Percentiles rank a stretch among this genome's conserved stretches.
Conservation (phyloP, 75 land plant species). For the Adiantum capillusveneris region DNA sequence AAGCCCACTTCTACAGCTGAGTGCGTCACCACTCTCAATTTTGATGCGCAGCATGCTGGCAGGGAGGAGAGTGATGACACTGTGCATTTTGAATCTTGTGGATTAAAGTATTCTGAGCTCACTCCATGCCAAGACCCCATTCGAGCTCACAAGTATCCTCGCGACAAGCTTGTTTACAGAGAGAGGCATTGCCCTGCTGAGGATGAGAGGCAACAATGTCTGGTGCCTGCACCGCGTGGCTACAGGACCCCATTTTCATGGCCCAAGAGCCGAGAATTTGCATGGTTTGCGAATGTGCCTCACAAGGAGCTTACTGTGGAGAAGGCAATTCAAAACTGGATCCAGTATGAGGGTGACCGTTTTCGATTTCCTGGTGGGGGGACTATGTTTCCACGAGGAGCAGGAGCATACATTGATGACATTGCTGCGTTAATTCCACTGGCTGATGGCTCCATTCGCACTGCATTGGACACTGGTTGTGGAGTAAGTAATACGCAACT, state of each 20-base stretch:
- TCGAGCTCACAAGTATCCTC: slow-evolving; percentile 44
- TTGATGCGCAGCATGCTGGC: not conserved
- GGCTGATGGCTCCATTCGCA: slow-evolving; percentile 43
- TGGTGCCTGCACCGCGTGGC: slow-evolving; percentile 73
- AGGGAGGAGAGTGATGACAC: not conserved
- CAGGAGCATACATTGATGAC: slow-evolving; percentile 74
- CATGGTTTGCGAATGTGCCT: slow-evolving; percentile 86
- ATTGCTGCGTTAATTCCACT: slow-evolving; percentile 36
- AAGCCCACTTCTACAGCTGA: not conserved
- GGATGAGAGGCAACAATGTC: slow-evolving; percentile 44
- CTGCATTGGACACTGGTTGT: slow-evolving; percentile 54
- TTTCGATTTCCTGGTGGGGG: slow-evolving; percentile 86
- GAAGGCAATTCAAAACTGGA: slow-evolving; percentile 92
- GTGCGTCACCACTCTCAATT: not conserved
- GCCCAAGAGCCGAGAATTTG: slow-evolving; percentile 75
- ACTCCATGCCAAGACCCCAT: slow-evolving; percentile 68
- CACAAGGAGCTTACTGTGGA: slow-evolving; percentile 85
- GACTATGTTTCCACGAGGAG: slow-evolving; percentile 86
- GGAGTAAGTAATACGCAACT: slow-evolving; percentile 32
- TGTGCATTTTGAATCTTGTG: slow-evolving; percentile 29
- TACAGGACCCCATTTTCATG: slow-evolving; percentile 72
- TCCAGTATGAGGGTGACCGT: slow-evolving; percentile 68
- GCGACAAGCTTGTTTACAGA: slow-evolving; percentile 54
- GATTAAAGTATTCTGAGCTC: slow-evolving; percentile 50
- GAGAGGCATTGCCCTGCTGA: slow-evolving; percentile 72